These are phyloP conservation scores for Monosporascus sp. DNA, from an alignment of 2,329 filamentous ascomycete genomes.

Conservation along the genomic window DNA sequence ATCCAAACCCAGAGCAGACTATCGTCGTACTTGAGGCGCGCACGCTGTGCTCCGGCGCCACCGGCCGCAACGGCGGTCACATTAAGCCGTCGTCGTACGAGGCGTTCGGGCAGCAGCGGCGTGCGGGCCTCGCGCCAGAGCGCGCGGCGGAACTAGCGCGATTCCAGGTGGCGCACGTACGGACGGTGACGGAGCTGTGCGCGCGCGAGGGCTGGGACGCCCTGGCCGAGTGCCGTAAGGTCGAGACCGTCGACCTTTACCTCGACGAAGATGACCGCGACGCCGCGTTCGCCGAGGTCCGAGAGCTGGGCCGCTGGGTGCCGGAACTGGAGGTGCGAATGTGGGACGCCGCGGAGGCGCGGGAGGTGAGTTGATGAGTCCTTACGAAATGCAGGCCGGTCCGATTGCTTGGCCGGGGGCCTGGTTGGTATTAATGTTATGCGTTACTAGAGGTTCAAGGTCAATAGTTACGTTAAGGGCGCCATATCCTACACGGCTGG, in stretches of 20 bases:
- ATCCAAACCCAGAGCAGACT: constrained; percentile 1
- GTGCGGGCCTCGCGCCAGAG: constrained; percentile 23
- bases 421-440: neutral
- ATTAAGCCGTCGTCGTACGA: constrained; percentile 42
- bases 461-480: constrained; percentile 31
- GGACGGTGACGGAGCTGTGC: constrained; percentile 34
- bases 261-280: constrained; percentile 32
- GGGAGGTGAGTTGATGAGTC: constrained; percentile 17
- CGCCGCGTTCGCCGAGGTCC: constrained; percentile 25
- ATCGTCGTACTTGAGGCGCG: constrained; percentile 48
- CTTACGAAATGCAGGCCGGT: constrained; percentile 1
- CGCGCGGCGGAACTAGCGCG: constrained; percentile 34
- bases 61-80: constrained; percentile 49
- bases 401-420: too few relatives aligned
- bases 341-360: constrained; percentile 30
- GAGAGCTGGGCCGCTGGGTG: constrained; percentile 30
- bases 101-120: constrained; percentile 31
- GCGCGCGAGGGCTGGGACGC: constrained; percentile 21
- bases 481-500: constrained; percentile 42
- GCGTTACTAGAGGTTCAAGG: constrained; percentile 27
- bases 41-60: constrained; percentile 44
- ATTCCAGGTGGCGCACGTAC: constrained; percentile 40
- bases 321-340: constrained; percentile 33
- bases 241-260: constrained; percentile 43
- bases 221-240: constrained; percentile 36